phyloP scores from a whole-genome alignment of 305 asterid species.

The Fraxinus sp. region DNA sequence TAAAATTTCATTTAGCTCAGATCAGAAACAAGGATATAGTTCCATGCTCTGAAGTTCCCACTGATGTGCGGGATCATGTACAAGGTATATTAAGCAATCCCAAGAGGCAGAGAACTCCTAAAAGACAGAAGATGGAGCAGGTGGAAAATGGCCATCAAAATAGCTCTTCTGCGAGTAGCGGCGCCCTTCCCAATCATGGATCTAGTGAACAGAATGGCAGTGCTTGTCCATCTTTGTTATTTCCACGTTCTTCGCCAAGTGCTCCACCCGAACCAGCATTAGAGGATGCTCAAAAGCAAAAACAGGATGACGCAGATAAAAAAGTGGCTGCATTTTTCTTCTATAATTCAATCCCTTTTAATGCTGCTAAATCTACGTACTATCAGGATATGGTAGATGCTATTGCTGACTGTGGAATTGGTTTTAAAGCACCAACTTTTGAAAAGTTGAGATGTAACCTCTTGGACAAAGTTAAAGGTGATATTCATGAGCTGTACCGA shows the following conservation, averaged over 20 bases:
- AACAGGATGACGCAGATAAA: conserved; percentile 40
- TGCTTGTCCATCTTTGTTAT: conserved; percentile 35
- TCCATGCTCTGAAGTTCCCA: conserved; percentile 45
- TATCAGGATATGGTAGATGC: conserved; percentile 46
- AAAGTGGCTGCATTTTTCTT: conserved; percentile 46
- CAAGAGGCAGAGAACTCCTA: conserved; percentile 39
- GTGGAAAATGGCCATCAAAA: conserved; percentile 31
- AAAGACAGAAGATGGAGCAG: conserved; percentile 41
- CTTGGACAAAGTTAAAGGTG: conserved; percentile 34
- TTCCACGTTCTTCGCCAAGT: conserved; percentile 28
- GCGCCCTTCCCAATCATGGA: conserved; percentile 29
- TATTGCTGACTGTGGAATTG: conserved; percentile 39
- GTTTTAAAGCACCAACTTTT: conserved; percentile 39
- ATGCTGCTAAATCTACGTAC: conserved; percentile 35
- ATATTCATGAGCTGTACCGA: conserved; percentile 24
- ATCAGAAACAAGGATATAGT: conserved; percentile 48
- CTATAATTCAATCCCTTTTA: conserved; percentile 42
- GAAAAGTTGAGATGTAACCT: conserved; percentile 32
- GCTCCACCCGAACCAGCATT: conserved; percentile 18
- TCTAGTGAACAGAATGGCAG: conserved; percentile 38
- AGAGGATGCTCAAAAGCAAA: conserved; percentile 29
- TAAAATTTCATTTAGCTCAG: conserved; percentile 55
- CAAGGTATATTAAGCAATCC: conserved; percentile 34
- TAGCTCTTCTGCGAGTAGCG: conserved; percentile 50
- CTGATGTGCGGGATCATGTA: conserved; percentile 37